Conservation (phyloP, 2,329 filamentous ascomycete species). For the Diaporthe helianthi region DNA sequence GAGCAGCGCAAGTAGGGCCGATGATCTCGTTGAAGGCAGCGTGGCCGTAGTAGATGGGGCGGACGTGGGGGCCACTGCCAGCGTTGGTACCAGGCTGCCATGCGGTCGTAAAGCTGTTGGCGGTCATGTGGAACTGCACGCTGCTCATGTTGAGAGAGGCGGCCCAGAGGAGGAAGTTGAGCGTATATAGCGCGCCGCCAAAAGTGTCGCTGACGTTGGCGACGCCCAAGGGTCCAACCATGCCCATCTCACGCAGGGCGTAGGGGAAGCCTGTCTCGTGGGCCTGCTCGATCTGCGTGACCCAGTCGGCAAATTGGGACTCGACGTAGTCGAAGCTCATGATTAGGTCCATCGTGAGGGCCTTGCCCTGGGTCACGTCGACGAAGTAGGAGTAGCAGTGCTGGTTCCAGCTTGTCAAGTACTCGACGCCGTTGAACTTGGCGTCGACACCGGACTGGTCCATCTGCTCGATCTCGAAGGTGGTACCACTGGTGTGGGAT, state of each 20-base stretch:
- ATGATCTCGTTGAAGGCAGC: constrained; percentile 59
- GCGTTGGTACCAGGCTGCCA: constrained; percentile 54
- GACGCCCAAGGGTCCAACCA: constrained; percentile 56
- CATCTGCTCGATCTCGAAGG: constrained; percentile 54
- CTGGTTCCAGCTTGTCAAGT: constrained; percentile 53
- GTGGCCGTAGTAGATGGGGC: constrained; percentile 57
- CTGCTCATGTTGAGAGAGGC: constrained; percentile 54
- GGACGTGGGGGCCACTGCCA: constrained; percentile 50
- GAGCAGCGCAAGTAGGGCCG: constrained; percentile 51
- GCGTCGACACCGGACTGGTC: constrained; percentile 45
- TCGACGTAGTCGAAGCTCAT: constrained; percentile 55
- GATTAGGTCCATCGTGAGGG: constrained; percentile 52
- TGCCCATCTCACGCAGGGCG: constrained; percentile 58
- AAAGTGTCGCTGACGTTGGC: constrained; percentile 55
- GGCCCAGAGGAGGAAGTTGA: constrained; percentile 59
- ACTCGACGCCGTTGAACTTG: constrained; percentile 42
- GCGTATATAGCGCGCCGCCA: constrained; percentile 57
- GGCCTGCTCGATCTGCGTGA: constrained; percentile 50
- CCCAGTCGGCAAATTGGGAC: constrained; percentile 55
- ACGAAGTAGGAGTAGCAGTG: constrained; percentile 62
- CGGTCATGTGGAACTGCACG: constrained; percentile 61
- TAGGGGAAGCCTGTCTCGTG: constrained; percentile 51
- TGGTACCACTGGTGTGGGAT: constrained; percentile 57
- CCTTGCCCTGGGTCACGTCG: constrained; percentile 49
- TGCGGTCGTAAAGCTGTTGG: constrained; percentile 57